A percentile compares a stretch with the other conserved stretches of the same genome.
phyloP scores from a whole-genome alignment of 306 rosid genomes.

The Ochetophila trinervis region DNA sequence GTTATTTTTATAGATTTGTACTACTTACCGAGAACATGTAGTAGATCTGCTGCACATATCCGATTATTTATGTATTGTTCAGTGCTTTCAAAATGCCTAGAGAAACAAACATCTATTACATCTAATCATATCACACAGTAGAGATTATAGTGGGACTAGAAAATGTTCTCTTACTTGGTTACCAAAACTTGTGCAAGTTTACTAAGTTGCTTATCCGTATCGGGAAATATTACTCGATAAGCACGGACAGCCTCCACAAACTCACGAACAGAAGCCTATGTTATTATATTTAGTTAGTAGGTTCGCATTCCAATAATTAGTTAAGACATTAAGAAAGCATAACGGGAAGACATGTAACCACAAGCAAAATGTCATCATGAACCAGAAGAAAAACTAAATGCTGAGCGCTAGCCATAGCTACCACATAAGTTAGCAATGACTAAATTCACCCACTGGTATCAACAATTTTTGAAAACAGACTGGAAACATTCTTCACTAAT shows the following conservation, averaged over 20 bases:
- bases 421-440: background rate
- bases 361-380: conserved; percentile 12
- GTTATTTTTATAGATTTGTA: background rate
- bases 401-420: too few species aligned
- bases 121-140: background rate
- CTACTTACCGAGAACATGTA: conserved; percentile 67
- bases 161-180: conserved; percentile 47
- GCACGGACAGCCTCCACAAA: conserved; percentile 73
- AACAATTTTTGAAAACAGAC: background rate
- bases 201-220: conserved; percentile 63
- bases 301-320: conserved; percentile 1
- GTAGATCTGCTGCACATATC: conserved; percentile 52
- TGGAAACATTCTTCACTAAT: too few species aligned
- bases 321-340: background rate
- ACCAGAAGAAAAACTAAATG: conserved; percentile 6
- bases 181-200: conserved; percentile 57
- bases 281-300: conserved; percentile 10
- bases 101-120: conserved; percentile 6
- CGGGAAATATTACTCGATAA: conserved; percentile 70
- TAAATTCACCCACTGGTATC: background rate
- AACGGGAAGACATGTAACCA: conserved; percentile 5
- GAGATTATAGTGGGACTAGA: background rate
- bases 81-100: conserved; percentile 46
- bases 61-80: conserved; percentile 57
- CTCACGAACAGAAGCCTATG: conserved; percentile 63